Evolutionary conservation across 2,329 filamentous ascomycete species (phyloP).

Genomic region (Aspergillus cejpii): DNA sequence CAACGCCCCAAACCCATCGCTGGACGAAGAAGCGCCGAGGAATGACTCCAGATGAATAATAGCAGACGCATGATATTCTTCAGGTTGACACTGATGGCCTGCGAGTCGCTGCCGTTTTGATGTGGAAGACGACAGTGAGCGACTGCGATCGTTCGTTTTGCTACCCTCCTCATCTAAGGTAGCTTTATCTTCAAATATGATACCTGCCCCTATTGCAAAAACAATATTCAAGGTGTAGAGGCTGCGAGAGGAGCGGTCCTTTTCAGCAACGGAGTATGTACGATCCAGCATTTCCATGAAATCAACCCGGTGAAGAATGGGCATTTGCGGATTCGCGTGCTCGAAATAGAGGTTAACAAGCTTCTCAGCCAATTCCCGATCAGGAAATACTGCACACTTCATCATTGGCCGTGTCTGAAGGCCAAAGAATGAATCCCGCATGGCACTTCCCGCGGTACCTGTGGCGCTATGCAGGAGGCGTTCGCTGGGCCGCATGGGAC

Average conservation of each 20-base stretch:
- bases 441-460: slow-evolving; percentile 62
- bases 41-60: slow-evolving; percentile 88
- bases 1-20: slow-evolving; percentile 69
- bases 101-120: slow-evolving; percentile 49
- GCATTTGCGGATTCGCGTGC: slow-evolving; percentile 92
- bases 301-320: slow-evolving; percentile 79
- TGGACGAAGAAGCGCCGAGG: slow-evolving; percentile 57
- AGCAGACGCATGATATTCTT: slow-evolving; percentile 92
- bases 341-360: slow-evolving; percentile 86
- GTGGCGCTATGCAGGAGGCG: slow-evolving; percentile 45
- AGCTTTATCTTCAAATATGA: slow-evolving; percentile 61
- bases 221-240: slow-evolving; percentile 96
- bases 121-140: slow-evolving; percentile 24
- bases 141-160: slow-evolving; percentile 18
- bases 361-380: slow-evolving; percentile 62
- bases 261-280: slow-evolving; percentile 64
- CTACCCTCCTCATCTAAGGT: slow-evolving; percentile 23
- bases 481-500: slow-evolving; percentile 55
- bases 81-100: slow-evolving; percentile 66
- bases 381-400: slow-evolving; percentile 75
- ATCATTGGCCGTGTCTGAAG: slow-evolving; percentile 85
- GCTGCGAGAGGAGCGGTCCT: slow-evolving; percentile 65
- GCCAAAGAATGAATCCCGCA: slow-evolving; percentile 97
- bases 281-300: slow-evolving; percentile 84
- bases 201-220: slow-evolving; percentile 89